phyloP scores from a whole-genome alignment of 306 rosid genomes.

The Hylodesmum podocarpum region DNA sequence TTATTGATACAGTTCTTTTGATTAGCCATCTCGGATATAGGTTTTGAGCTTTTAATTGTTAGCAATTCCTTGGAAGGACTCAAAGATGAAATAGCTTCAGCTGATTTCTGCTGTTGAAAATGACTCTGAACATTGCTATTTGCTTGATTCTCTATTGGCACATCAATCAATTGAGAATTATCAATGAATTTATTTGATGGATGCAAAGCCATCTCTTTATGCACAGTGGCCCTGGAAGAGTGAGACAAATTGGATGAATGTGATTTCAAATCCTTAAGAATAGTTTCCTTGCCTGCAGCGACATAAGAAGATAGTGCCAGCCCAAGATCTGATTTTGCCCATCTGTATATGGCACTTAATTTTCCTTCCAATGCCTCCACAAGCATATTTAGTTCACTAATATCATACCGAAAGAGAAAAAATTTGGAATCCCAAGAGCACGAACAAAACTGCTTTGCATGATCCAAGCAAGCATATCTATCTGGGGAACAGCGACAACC shows the following conservation, averaged over 20 bases:
- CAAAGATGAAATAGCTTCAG: constrained; percentile 39
- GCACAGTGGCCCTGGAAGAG: constrained; percentile 29
- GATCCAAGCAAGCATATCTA: constrained; percentile 90
- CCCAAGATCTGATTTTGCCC: constrained; percentile 96
- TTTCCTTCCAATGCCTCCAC: constrained; percentile 98
- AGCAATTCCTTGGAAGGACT: constrained; percentile 26
- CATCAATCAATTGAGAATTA: constrained; percentile 43
- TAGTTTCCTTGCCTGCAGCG: constrained; percentile 40
- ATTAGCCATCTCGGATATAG: constrained; percentile 32
- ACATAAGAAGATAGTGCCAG: constrained; percentile 70
- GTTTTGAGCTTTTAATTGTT: constrained; percentile 22
- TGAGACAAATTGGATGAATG: constrained; percentile 30
- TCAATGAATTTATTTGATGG: constrained; percentile 35
- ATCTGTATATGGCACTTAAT: constrained; percentile 90
- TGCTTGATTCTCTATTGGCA: constrained; percentile 40
- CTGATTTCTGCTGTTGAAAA: constrained; percentile 37
- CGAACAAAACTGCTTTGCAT: constrained; percentile 83
- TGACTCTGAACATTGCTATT: constrained; percentile 36
- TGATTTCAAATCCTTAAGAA: constrained; percentile 27
- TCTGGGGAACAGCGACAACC: constrained; percentile 89
- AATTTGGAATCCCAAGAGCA: constrained; percentile 78
- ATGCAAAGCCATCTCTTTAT: constrained; percentile 44
- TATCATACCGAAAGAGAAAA: constrained; percentile 93
- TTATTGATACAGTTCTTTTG: constrained; percentile 32
- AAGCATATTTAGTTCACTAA: constrained; percentile 72